phyloP scores from a whole-genome alignment of 2,329 filamentous ascomycete species.

The Chaetomium olivaceum region DNA sequence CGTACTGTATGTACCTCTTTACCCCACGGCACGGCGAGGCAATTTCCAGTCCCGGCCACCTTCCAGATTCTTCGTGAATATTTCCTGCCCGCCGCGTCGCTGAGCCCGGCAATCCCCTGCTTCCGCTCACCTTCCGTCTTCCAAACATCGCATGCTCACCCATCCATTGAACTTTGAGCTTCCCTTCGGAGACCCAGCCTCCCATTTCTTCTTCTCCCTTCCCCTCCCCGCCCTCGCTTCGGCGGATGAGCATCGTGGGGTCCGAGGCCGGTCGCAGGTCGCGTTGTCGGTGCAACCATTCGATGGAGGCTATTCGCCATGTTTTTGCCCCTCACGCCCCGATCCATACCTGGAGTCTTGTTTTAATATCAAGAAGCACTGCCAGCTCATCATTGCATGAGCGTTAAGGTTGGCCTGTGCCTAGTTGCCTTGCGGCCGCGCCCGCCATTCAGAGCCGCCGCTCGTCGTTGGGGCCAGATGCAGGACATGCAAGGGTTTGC shows the following conservation, averaged over 20 bases:
- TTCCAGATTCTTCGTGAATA: not conserved
- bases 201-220: conserved; percentile 13
- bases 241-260: conserved; percentile 15
- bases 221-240: conserved; percentile 30
- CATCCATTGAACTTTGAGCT: not conserved
- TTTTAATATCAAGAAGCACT: conserved; percentile 61
- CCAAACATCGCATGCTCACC: conserved; percentile 3
- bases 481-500: conserved; percentile 40
- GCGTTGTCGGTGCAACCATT: conserved; percentile 22
- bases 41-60: not conserved
- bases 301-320: conserved; percentile 24
- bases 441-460: conserved; percentile 39
- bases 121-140: not conserved
- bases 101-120: not conserved
- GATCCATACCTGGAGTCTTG: conserved; percentile 42
- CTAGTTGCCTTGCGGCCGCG: conserved; percentile 43
- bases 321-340: conserved; percentile 23
- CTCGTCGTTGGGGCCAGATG: conserved; percentile 36
- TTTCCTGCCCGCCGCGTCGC: not conserved
- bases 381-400: conserved; percentile 80
- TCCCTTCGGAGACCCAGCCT: not conserved
- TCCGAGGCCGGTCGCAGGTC: conserved; percentile 13
- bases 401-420: conserved; percentile 46
- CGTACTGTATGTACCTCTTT: not conserved
- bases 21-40: not conserved